Evolutionary conservation across 345 rosid species (phyloP), one percentile per base, ranked within the genome.

Genomic region (Acer negundo): DNA sequence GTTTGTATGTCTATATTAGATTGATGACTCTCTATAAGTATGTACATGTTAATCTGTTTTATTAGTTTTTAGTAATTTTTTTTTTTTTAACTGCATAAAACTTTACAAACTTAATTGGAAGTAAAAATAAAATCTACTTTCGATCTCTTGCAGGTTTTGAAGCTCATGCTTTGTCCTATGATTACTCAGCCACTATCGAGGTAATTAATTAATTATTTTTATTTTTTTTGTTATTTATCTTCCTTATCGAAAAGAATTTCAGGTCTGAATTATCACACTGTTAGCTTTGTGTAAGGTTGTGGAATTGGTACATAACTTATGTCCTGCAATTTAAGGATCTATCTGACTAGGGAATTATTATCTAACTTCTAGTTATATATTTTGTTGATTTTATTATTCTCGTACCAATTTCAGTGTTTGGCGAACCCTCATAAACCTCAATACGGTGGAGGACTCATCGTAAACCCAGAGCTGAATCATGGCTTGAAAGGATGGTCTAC

Each of bases 361-460:
- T 26, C 28, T 35, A 35, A 35, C 38, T 4, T 35, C 38, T 35
- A 35, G 38, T 4, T 35, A 35, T 2, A 62, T 0, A 35, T 11
- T 49, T 61, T 23, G 12, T 55, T 42, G 46, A 2, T 70, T 53
- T 3, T 3, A 8, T 10, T 4, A 6, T 35, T 35, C n/a, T 6
- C 15, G 26, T 65, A 6, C 58, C 9, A 7, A 44, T 55, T 75
- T 62, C 79, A 92, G 98, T 91, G 98, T 69, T 66, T 91, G 80
- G 82, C 56, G 70, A 74, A 12, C 11, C 94, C 98, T 11, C 61
- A 67, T 26, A 85, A 85, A 80, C 82, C 97, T 75, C 98, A 92
- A 72, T 92, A 94, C 65, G 75, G 81, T 40, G 97, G 98, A 81
- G 97, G 98, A 69, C 89, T 91, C 76, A 84, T 94, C 3, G 61